Evolutionary conservation across 208 protist species (phyloP), one percentile per base, ranked within the genome.

Genomic region (Trypanosoma conorhini): DNA sequence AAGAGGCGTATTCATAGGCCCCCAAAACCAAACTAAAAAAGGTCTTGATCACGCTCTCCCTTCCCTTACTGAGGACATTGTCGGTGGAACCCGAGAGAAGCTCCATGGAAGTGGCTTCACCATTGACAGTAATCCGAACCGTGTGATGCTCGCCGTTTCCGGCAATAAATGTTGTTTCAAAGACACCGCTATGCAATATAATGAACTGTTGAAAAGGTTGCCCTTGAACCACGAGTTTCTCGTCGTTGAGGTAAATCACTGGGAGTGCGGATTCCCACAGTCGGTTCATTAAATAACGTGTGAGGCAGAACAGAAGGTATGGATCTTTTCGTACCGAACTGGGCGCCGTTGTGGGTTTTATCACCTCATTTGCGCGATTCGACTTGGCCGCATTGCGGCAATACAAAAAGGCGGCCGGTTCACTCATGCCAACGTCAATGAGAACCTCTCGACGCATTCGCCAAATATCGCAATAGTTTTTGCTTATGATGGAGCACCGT

Each of bases 401-500:
- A 69, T 88, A 83, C 26, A 96, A 68, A 54, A 96, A 86, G 35
- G 91, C 88, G 1, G 67, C 75, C n/a, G 91, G 91, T 70, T 96
- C 91, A 57, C 79, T 83, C 83, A 96, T 88, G 42, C 91, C 91
- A n/a, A 93, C 75, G 51, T 96, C 91, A 13, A 93, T 78, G 40
- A 96, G 70, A 62, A 77, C 72, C 12, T 96, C 86, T 13, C 91
- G 76, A 24, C 75, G 74, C 54, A 96, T 72, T 1, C 82, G 80
- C 88, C 91, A 96, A 52, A 96, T 81, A 78, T 96, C 91, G 54
- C 88, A 96, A 71, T 96, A 94, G 70, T 93, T 92, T 56, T 92
- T 57, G 73, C 91, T 94, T 8, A 93, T 79, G 31, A 94, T 82
- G 10, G 91, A 87, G 24, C 33, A 75, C 28, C 61, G 77, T 74